Percentiles rank a stretch among this genome's conserved stretches.
phyloP scores from a whole-genome alignment of 495 filamentous ascomycete genomes.

The Glonium stellatum region DNA sequence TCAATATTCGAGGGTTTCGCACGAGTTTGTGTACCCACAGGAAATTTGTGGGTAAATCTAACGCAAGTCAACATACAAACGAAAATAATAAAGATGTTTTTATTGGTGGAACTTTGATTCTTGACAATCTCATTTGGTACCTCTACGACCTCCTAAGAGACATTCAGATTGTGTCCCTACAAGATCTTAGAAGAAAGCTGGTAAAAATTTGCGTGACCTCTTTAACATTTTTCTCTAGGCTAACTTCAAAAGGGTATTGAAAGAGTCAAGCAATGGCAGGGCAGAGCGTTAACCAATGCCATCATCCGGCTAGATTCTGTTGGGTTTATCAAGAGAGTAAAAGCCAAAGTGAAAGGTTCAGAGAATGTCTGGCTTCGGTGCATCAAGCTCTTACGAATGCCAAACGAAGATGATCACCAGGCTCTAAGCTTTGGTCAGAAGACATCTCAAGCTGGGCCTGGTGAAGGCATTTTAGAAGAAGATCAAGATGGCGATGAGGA shows the following conservation, averaged over 20 bases:
- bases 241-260: constrained; percentile 15
- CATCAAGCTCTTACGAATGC: constrained; percentile 69
- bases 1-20: constrained; percentile 55
- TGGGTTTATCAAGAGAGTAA: constrained; percentile 61
- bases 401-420: constrained; percentile 56
- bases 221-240: not conserved
- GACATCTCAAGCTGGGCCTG: not conserved
- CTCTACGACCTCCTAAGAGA: constrained; percentile 22
- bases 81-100: constrained; percentile 15
- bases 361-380: constrained; percentile 46
- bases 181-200: constrained; percentile 15
- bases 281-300: constrained; percentile 6
- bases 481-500: constrained; percentile 31
- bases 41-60: constrained; percentile 44
- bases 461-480: constrained; percentile 17
- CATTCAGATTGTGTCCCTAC: constrained; percentile 9
- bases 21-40: constrained; percentile 63
- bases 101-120: constrained; percentile 6
- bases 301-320: constrained; percentile 53
- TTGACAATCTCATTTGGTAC: constrained; percentile 16
- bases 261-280: constrained; percentile 7
- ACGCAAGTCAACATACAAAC: not conserved
- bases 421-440: constrained; percentile 35
- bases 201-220: not conserved
- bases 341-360: constrained; percentile 48